Base-by-base conservation (phyloP, 768 basidiomycete species). In the Glaciozyma martinii region DNA sequence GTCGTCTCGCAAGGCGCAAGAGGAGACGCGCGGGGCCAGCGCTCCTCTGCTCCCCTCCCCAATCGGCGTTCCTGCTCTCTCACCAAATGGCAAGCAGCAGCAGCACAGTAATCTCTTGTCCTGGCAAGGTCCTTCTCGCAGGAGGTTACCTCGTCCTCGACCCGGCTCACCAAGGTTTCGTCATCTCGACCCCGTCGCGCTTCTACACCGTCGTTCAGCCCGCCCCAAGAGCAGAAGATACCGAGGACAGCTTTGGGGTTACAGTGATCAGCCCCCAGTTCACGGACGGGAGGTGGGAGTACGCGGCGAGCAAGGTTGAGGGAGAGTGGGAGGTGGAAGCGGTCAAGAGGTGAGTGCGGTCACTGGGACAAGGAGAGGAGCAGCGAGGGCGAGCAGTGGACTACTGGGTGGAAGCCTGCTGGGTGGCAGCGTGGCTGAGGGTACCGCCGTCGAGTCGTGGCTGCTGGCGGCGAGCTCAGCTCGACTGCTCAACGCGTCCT, bases 111-210 rank as follows among this genome's bases (percentile, higher is more conserved):
- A 83, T 95, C 66, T 97, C 93, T 42, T 84, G 92, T 1, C 89
- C 94, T 15, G 94, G 94, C 67, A 99, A 99, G 77, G 93, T 95
- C 58, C 82, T 99, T 61, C 76, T 95, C 61, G 90, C 93, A 15
- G 95, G 95, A 3, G 95, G 95, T 3, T 99, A 98, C 79, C 88
- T 99, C 68, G 90, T 99, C 33, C 86, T 98, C 66, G 92, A 98
- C 77, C 86, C 84, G 25, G 78, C 81, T 9, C 90, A 89, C 75
- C 84, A 87, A 37, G 95, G 94, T 57, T 78, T 89, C 65, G 92
- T 93, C 53, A 82, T 98, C 53, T 89, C 91, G 1, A 92, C 94
- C 21, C 90, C 90, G 16, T 90, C 91, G 27, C 84, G 95, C 47
- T 98, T 99, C 79, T 98, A 93, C 77, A 86, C 91, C 29, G 82